These are phyloP conservation scores for Eimeria brunetti DNA, from an alignment of 169 alveolate species.

Conservation along the genomic window DNA sequence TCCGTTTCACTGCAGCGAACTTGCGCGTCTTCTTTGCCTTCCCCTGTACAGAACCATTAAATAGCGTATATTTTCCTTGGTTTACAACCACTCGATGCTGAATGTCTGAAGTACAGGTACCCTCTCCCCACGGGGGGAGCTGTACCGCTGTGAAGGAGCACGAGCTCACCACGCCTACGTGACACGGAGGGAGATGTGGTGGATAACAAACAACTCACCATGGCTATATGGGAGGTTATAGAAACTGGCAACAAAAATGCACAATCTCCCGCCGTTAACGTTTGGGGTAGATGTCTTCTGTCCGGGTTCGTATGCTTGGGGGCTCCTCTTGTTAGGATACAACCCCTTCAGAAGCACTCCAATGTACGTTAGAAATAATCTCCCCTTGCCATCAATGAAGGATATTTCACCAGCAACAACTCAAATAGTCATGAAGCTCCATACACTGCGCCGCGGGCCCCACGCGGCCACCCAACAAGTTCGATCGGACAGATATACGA, in stretches of 20 bases:
- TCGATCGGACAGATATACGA: neutral
- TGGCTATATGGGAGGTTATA: constrained; percentile 9
- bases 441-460: constrained; percentile 10
- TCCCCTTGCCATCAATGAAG: neutral
- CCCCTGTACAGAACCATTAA: constrained; percentile 59
- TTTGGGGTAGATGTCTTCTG: neutral
- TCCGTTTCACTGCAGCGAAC: constrained; percentile 94
- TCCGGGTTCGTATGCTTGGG: neutral
- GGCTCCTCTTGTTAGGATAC: neutral
- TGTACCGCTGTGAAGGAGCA: neutral
- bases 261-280: neutral
- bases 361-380: neutral
- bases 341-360: neutral
- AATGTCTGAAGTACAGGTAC: neutral
- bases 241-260: neutral
- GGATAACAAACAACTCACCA: constrained; percentile 20
- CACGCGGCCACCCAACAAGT: neutral
- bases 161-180: too few species aligned
- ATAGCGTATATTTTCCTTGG: neutral
- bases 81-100: neutral
- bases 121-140: neutral
- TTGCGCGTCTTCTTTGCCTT: constrained; percentile 93
- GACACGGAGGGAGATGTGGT: too few species aligned
- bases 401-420: neutral
- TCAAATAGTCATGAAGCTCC: neutral